Percentiles rank a stretch among this genome's conserved stretches.
Conservation (phyloP, 345 rosid genomes). For the Salix brachista region DNA sequence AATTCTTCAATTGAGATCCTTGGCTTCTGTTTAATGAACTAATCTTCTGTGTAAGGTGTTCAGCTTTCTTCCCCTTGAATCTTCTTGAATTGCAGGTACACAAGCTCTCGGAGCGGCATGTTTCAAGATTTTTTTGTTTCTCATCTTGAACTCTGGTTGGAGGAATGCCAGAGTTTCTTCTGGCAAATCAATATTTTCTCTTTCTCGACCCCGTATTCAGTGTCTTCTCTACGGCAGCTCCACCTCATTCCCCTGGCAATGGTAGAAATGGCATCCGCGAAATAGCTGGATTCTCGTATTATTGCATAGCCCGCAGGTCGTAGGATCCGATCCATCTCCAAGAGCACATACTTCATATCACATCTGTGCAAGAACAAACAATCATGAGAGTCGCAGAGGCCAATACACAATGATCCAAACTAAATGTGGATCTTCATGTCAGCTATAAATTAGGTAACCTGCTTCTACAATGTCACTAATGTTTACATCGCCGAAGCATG, state of each 20-base stretch:
- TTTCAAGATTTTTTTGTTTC: background rate
- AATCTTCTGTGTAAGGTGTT: background rate
- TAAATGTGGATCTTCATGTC: background rate
- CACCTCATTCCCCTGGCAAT: conserved; percentile 82
- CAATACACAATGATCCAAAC: no score
- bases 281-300: conserved; percentile 77
- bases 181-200: conserved; percentile 85
- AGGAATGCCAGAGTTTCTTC: conserved; percentile 83
- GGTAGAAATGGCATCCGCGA: conserved; percentile 50
- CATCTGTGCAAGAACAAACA: conserved; percentile 49
- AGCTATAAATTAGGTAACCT: background rate
- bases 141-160: conserved; percentile 44
- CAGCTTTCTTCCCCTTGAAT: background rate
- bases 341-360: conserved; percentile 72
- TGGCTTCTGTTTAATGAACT: background rate
- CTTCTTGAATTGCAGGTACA: background rate
- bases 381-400: conserved; percentile 10
- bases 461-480: background rate
- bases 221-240: conserved; percentile 71
- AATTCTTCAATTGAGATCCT: conserved; percentile 2
- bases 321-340: conserved; percentile 91
- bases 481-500: background rate
- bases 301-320: conserved; percentile 74
- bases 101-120: background rate
- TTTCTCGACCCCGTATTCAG: conserved; percentile 56